Evolutionary conservation across 306 rosid genomes (phyloP).

Genomic region (Clitoria ternatea): DNA sequence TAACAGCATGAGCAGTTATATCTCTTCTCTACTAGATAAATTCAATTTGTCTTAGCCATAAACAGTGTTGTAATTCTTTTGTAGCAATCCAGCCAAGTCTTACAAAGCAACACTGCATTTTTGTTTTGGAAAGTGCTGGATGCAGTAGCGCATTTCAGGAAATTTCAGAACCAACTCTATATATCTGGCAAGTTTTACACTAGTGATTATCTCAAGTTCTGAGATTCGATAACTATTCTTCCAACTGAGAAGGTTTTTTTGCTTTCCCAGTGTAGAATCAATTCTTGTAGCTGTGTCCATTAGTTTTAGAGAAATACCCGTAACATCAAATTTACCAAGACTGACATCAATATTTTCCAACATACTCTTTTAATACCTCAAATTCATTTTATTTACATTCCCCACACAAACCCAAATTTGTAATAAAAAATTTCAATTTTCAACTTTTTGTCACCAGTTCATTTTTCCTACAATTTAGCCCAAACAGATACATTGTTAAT

Average conservation of each 20-base stretch:
- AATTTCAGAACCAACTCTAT: background rate
- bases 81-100: constrained; percentile 7
- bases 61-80: background rate
- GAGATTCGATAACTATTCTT: background rate
- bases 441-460: background rate
- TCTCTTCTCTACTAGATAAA: constrained; percentile 13
- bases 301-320: background rate
- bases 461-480: background rate
- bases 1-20: background rate
- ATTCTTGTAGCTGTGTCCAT: background rate
- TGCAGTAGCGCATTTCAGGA: background rate
- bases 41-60: background rate
- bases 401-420: background rate
- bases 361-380: background rate
- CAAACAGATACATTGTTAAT: background rate
- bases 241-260: background rate
- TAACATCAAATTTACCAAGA: background rate
- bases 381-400: background rate
- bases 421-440: background rate
- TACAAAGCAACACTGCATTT: background rate
- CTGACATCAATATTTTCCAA: background rate
- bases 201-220: background rate
- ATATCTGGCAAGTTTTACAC: background rate
- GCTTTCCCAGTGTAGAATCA: background rate
- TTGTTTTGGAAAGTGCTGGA: background rate